phyloP scores from a whole-genome alignment of 345 rosid genomes.

The Boechera retrofracta region DNA sequence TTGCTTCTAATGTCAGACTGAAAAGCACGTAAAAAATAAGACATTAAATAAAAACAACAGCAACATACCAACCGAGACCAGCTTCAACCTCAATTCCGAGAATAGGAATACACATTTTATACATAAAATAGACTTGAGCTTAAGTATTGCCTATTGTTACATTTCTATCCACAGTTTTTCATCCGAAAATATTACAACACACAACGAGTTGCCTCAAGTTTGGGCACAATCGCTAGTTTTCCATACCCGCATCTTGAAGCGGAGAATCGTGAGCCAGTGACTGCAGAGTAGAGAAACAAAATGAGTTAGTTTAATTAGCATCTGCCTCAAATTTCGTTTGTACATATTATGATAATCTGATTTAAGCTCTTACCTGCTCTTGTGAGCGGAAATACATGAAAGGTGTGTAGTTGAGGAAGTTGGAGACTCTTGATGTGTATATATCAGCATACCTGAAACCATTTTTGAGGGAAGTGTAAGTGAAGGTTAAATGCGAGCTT shows the following conservation, averaged over 20 bases:
- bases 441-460: conserved; percentile 88
- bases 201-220: conserved; percentile 7
- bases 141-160: conserved; percentile 4
- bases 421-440: conserved; percentile 90
- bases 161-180: conserved; percentile 29
- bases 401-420: conserved; percentile 86
- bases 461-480: neutral
- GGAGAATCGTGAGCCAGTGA: conserved; percentile 83
- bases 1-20: conserved; percentile 57
- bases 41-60: neutral
- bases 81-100: neutral
- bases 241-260: conserved; percentile 37
- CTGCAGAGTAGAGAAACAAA: conserved; percentile 50
- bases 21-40: neutral
- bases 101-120: conserved; percentile 23
- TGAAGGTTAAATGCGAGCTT: neutral
- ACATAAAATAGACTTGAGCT: conserved; percentile 13
- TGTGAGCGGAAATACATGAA: conserved; percentile 95
- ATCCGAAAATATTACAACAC: conserved; percentile 28
- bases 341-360: neutral
- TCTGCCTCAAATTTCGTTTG: neutral
- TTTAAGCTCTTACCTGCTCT: conserved; percentile 70
- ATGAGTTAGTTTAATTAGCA: conserved; percentile 8
- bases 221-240: conserved; percentile 31
- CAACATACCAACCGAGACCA: neutral